phyloP scores from a whole-genome alignment of 352 stramenopile genomes.

The Blastocystis sp. region DNA sequence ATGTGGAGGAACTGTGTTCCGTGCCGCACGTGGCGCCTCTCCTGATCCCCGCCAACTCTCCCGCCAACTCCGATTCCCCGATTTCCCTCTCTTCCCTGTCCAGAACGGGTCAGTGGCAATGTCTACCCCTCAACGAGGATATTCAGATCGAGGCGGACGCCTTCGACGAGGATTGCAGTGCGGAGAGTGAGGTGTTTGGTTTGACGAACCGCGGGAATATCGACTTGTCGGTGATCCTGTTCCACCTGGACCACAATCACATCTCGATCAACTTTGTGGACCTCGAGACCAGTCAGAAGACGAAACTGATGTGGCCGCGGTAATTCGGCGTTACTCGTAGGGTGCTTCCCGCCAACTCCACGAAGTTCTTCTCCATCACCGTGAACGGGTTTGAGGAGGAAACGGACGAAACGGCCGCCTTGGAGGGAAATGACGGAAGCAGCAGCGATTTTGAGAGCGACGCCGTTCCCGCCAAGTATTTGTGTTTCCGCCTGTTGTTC shows the following conservation, averaged over 20 bases:
- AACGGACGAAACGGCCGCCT: neutral
- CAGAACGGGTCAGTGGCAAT: neutral
- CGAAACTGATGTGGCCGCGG: neutral
- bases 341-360: neutral
- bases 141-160: constrained; percentile 17
- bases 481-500: constrained; percentile 40
- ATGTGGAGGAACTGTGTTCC: neutral
- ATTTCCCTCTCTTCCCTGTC: constrained; percentile 3
- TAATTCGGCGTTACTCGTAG: neutral
- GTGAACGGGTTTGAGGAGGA: neutral
- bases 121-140: neutral
- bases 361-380: constrained; percentile 4
- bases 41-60: too few relatives aligned
- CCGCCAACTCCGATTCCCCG: neutral
- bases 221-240: constrained; percentile 28
- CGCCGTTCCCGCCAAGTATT: neutral
- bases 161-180: neutral
- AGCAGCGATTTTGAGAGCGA: neutral
- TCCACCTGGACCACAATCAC: constrained; percentile 22
- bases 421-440: neutral
- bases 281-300: constrained; percentile 18
- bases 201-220: constrained; percentile 50
- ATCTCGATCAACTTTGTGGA: constrained; percentile 19
- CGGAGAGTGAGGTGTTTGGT: constrained; percentile 16
- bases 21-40: neutral